Evolutionary conservation across 2,329 filamentous ascomycete genomes (phyloP), one percentile per base, ranked within the genome.

Genomic region (Bisporella sp.): DNA sequence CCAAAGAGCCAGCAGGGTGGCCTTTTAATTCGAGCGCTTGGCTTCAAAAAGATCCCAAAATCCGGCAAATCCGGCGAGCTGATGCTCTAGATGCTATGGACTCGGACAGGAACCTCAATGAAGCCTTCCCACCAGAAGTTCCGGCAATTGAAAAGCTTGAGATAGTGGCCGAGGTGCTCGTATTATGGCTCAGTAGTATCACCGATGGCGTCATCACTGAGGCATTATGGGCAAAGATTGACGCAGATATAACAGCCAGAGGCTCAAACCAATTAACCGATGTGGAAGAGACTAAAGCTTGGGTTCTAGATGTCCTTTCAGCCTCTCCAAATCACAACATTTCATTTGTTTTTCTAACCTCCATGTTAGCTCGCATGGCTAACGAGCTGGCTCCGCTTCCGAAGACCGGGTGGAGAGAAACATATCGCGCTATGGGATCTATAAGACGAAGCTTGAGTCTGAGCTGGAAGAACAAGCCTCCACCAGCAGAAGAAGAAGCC

Each of bases 281-380:
- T 4, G 64, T 66, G 41, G 81, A 85, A 50, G 80, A 84, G 43
- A 72, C 77, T 42, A 76, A 79, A 54, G 74, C 74, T 39, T 74
- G 72, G 64, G 70, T 93, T 1, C 78, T 96, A 5, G 91, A 96
- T 57, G 77, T 85, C 2, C 75, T 96, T 2, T 78, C 85, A 0
- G 73, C 78, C 2, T 77, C 81, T 0, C 87, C 89, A 0, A 84
- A 85, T 46, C 86, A 95, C 68, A 93, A 89, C 63, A 91, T 96
- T 49, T 86, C 87, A 0, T 95, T 96, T 62, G 87, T 95, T 2
- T 90, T 96, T 57, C 71, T 96, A 12, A 89, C 85, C 0, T 83
- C 87, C 6, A 91, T 90, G 68, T 74, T 96, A 8, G 74, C 75
- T 28, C 74, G 76, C 8, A 73, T 85, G 37, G 69, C 75, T 31